These are phyloP conservation scores for Mortierella antarctica DNA, from an alignment of 192 early-diverging fungal genomes.

Conservation along the genomic window DNA sequence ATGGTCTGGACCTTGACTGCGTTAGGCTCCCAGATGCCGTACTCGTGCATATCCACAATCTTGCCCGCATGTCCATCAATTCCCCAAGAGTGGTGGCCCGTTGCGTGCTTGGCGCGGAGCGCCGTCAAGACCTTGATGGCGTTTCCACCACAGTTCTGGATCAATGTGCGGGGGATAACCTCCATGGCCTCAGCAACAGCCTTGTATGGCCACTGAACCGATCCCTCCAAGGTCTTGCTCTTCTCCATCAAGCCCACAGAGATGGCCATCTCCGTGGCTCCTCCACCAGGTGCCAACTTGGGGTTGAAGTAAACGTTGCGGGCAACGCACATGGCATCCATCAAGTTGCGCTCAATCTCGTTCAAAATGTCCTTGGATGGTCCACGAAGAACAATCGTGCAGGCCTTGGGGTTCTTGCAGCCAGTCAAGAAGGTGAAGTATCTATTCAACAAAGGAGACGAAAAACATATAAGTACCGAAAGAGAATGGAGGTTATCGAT, in stretches of 20 bases:
- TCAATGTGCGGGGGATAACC: conserved; percentile 97
- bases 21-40: conserved; percentile 98
- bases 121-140: conserved; percentile 97
- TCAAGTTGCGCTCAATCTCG: conserved; percentile 98
- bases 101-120: conserved; percentile 92
- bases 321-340: conserved; percentile 99
- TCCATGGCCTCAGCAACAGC: conserved; percentile 95
- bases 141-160: conserved; percentile 99
- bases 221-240: conserved; percentile 89
- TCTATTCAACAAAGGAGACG: conserved; percentile 17
- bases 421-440: conserved; percentile 97
- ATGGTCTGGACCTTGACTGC: conserved; percentile 99
- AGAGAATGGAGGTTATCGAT: not conserved
- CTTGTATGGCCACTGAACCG: conserved; percentile 97
- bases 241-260: conserved; percentile 89
- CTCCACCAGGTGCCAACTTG: conserved; percentile 93
- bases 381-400: conserved; percentile 96
- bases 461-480: not conserved
- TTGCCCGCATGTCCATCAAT: conserved; percentile 94
- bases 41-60: conserved; percentile 96
- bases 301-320: conserved; percentile 98
- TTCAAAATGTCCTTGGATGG: conserved; percentile 98
- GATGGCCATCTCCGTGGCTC: conserved; percentile 98
- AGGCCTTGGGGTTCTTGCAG: conserved; percentile 98
- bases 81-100: conserved; percentile 89